Evolutionary conservation across 2,329 filamentous ascomycete species (phyloP).

Genomic region (Alternaria metachromatica): DNA sequence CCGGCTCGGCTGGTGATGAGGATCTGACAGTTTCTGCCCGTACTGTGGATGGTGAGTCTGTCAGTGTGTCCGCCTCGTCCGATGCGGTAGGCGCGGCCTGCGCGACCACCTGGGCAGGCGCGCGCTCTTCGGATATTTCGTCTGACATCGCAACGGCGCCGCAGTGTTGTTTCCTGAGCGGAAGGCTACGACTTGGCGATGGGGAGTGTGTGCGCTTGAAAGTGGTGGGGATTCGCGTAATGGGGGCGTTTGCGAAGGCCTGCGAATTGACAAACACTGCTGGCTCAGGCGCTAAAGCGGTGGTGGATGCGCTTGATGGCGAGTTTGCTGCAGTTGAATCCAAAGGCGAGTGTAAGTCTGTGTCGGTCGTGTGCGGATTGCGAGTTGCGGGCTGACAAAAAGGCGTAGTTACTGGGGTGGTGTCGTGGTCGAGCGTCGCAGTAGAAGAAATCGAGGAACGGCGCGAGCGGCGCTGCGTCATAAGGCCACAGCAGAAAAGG

Average conservation of each 20-base stretch:
- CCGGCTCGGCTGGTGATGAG: not conserved
- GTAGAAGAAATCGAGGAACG: not conserved
- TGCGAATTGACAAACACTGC: constrained; percentile 1
- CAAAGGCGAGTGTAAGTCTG: not conserved
- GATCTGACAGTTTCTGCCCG: not conserved
- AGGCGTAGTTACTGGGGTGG: not conserved
- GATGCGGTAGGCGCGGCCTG: constrained; percentile 7
- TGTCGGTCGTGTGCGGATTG: not conserved
- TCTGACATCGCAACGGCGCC: not conserved
- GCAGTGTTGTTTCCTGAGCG: not conserved
- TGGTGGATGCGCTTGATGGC: not conserved
- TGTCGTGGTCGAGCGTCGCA: not conserved
- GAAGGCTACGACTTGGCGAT: not conserved
- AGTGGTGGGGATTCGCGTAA: not conserved
- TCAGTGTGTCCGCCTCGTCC: not conserved
- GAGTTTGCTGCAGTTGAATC: not conserved
- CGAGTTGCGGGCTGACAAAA: not conserved
- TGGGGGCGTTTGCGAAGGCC: not conserved
- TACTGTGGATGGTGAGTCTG: not conserved
- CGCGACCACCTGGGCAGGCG: not conserved
- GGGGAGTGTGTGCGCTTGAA: not conserved
- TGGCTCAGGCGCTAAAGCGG: not conserved
- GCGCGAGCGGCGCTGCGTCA: not conserved
- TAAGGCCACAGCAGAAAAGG: not conserved
- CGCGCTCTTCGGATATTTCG: not conserved